A percentile compares a stretch with the other conserved stretches of the same genome.
phyloP scores from a whole-genome alignment of 352 stramenopile species.

The Globisporangium yorkense region DNA sequence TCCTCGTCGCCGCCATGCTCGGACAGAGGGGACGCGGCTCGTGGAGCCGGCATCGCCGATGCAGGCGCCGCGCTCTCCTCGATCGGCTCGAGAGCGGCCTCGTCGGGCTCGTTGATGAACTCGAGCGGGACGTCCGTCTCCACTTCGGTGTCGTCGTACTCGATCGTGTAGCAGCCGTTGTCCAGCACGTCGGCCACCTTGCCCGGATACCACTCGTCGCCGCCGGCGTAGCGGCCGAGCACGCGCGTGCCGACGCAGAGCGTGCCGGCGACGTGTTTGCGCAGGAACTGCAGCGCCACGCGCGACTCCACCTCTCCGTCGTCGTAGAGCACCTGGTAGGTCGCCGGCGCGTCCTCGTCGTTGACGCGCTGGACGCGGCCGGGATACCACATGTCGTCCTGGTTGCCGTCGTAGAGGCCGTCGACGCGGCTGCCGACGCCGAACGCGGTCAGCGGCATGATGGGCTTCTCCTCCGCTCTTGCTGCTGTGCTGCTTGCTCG shows the following conservation, averaged over 20 bases:
- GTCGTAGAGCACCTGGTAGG: slow-evolving; percentile 68
- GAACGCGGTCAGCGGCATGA: slow-evolving; percentile 13
- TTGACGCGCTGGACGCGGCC: slow-evolving; percentile 36
- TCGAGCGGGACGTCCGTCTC: slow-evolving; percentile 47
- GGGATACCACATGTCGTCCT: slow-evolving; percentile 76
- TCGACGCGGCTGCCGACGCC: slow-evolving; percentile 60
- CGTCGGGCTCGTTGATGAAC: slow-evolving; percentile 37
- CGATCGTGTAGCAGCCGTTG: slow-evolving; percentile 60
- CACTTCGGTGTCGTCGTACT: slow-evolving; percentile 80
- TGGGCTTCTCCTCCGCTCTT: background rate
- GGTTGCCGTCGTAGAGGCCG: slow-evolving; percentile 76
- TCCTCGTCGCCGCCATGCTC: background rate
- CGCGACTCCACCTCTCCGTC: slow-evolving; percentile 57
- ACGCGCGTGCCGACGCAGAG: slow-evolving; percentile 70
- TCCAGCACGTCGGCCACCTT: slow-evolving; percentile 56
- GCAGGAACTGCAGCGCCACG: slow-evolving; percentile 37
- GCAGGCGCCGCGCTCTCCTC: background rate
- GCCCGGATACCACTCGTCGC: slow-evolving; percentile 66
- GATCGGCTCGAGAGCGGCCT: slow-evolving; percentile 2
- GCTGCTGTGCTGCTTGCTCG: no score
- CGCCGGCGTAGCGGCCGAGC: slow-evolving; percentile 53
- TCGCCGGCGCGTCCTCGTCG: slow-evolving; percentile 3
- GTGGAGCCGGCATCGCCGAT: background rate
- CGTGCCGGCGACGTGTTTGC: slow-evolving; percentile 52
- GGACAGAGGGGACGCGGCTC: background rate